A percentile compares a stretch with the other conserved stretches of the same genome.
These are phyloP conservation scores for Talaromyces rugulosus DNA, from an alignment of 2,329 filamentous ascomycete species.

Conservation along the genomic window DNA sequence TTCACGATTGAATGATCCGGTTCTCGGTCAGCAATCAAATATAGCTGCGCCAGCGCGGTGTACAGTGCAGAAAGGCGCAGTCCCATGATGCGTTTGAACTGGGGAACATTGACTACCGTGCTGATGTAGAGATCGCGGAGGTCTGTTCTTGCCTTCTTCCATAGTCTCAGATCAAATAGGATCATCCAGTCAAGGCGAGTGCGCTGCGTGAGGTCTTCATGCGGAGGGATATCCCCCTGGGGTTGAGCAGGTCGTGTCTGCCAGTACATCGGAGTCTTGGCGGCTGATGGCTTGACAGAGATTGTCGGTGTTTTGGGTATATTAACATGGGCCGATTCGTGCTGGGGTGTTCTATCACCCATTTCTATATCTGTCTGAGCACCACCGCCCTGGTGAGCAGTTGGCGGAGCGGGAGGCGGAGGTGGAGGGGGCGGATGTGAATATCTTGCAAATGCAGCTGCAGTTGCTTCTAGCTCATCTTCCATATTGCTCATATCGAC, in stretches of 20 bases:
- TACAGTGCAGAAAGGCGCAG: conserved; percentile 93
- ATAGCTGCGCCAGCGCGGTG: conserved; percentile 87
- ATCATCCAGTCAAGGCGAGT: conserved; percentile 92
- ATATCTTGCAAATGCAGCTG: conserved; percentile 74
- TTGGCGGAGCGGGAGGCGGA: conserved; percentile 2
- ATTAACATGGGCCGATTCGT: conserved; percentile 43
- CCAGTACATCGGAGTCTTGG: conserved; percentile 71
- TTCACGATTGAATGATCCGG: conserved; percentile 99
- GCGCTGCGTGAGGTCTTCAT: conserved; percentile 84
- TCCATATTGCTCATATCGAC: conserved; percentile 55
- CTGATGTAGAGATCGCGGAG: conserved; percentile 92
- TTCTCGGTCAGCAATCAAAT: conserved; percentile 91
- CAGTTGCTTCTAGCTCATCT: conserved; percentile 68
- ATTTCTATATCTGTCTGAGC: conserved; percentile 16
- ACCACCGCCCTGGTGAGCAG: conserved; percentile 15
- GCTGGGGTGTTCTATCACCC: conserved; percentile 15
- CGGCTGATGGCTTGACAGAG: conserved; percentile 37
- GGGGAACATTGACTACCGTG: conserved; percentile 88
- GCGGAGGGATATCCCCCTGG: conserved; percentile 60
- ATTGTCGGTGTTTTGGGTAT: conserved; percentile 77
- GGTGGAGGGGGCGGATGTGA: conserved; percentile 63
- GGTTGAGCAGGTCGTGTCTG: conserved; percentile 72
- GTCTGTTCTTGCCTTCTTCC: conserved; percentile 91
- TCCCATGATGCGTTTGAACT: conserved; percentile 92
- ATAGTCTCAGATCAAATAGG: conserved; percentile 88